These are phyloP conservation scores for Trametes maxima DNA, from an alignment of 768 basidiomycete species.

Conservation along the genomic window DNA sequence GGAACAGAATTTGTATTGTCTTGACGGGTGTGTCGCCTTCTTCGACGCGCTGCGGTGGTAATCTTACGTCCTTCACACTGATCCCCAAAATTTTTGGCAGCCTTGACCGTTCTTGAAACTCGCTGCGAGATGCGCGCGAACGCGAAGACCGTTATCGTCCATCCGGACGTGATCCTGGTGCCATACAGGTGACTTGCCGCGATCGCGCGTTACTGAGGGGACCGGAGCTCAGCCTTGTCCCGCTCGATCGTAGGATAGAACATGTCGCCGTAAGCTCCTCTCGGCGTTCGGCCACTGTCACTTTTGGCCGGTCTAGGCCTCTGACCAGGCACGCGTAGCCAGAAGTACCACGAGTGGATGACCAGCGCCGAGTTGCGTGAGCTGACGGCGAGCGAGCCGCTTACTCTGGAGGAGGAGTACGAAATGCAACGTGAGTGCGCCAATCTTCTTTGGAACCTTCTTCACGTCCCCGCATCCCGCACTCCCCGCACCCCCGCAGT, in stretches of 20 bases:
- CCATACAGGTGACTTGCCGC: conserved; percentile 62
- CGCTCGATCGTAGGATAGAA: conserved; percentile 35
- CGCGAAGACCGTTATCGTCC: conserved; percentile 64
- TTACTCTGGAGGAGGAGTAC: conserved; percentile 79
- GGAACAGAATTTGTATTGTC: neutral
- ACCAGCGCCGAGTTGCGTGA: conserved; percentile 65
- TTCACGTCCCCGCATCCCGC: neutral
- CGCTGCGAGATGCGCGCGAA: conserved; percentile 62
- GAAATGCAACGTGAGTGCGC: conserved; percentile 78
- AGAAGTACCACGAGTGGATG: conserved; percentile 95
- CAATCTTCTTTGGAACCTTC: neutral
- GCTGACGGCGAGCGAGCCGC: conserved; percentile 83
- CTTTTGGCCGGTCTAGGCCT: neutral
- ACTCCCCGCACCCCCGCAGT: neutral
- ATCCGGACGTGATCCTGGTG: conserved; percentile 70
- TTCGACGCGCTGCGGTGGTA: neutral
- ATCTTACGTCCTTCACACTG: neutral
- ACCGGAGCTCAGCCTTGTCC: neutral
- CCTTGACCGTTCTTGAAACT: neutral
- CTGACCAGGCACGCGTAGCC: conserved; percentile 4
- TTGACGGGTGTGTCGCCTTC: neutral
- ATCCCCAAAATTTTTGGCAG: neutral
- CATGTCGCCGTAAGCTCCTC: conserved; percentile 40
- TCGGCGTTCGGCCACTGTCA: neutral
- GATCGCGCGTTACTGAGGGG: conserved; percentile 1